Percentiles rank a stretch among this genome's conserved stretches.
Conservation (phyloP, 2,329 filamentous ascomycete genomes). For the Colletotrichum chrysophilum region DNA sequence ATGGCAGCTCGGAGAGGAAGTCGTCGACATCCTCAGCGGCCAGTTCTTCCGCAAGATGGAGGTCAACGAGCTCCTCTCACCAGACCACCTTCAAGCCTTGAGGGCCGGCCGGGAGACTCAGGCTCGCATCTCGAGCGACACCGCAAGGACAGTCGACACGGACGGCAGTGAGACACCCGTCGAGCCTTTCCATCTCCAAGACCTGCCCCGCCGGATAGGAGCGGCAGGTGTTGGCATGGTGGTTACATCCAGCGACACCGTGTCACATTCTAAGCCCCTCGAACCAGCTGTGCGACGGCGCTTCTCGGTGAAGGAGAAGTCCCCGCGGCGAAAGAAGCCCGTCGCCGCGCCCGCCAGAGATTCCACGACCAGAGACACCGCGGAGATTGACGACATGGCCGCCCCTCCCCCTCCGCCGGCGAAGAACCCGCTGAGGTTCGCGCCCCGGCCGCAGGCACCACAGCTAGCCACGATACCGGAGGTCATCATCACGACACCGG, state of each 20-base stretch:
- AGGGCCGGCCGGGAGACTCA: constrained; percentile 35
- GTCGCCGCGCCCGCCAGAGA: background rate
- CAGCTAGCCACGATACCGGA: constrained; percentile 48
- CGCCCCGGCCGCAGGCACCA: constrained; percentile 16
- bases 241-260: constrained; percentile 31
- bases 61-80: constrained; percentile 64
- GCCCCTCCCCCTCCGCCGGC: constrained; percentile 34
- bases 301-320: constrained; percentile 25
- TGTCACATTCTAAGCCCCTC: constrained; percentile 27
- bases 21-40: constrained; percentile 61
- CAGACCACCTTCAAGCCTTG: constrained; percentile 38
- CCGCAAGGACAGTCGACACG: constrained; percentile 25
- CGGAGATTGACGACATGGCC: background rate
- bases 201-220: constrained; percentile 47
- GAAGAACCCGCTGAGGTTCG: constrained; percentile 29
- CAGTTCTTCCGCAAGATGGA: constrained; percentile 61
- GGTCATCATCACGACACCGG: constrained; percentile 27
- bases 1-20: constrained; percentile 61
- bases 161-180: constrained; percentile 45
- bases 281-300: constrained; percentile 26
- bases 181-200: constrained; percentile 56
- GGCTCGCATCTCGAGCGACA: constrained; percentile 32
- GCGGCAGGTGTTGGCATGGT: constrained; percentile 39
- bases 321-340: background rate
- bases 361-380: constrained; percentile 1